Conservation (phyloP, 2,329 filamentous ascomycete species). For the Aspergillus unguis region DNA sequence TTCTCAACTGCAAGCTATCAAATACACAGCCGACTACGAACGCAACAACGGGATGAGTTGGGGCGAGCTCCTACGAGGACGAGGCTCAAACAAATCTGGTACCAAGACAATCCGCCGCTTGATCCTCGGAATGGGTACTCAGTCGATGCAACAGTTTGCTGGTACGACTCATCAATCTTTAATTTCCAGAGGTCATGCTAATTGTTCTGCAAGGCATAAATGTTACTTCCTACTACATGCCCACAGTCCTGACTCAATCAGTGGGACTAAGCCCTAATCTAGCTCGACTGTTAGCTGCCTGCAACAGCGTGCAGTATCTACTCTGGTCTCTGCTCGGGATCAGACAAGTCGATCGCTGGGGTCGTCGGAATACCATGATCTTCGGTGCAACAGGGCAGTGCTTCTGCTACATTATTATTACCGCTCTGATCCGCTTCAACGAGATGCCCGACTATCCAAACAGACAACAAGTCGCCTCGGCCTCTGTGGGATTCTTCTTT, state of each 20-base stretch:
- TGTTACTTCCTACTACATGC: slow-evolving; percentile 38
- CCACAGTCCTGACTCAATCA: slow-evolving; percentile 44
- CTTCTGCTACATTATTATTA: slow-evolving; percentile 50
- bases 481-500: slow-evolving; percentile 48
- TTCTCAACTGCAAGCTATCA: slow-evolving; percentile 45
- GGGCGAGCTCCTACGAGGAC: slow-evolving; percentile 48
- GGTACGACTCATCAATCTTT: neutral
- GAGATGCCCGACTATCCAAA: slow-evolving; percentile 14
- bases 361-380: slow-evolving; percentile 51
- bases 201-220: slow-evolving; percentile 30
- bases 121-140: slow-evolving; percentile 45
- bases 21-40: slow-evolving; percentile 50
- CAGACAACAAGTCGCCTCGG: slow-evolving; percentile 43
- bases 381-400: slow-evolving; percentile 47
- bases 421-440: slow-evolving; percentile 36
- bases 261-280: slow-evolving; percentile 37
- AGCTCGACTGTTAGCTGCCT: slow-evolving; percentile 45
- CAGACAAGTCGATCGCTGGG: slow-evolving; percentile 49
- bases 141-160: slow-evolving; percentile 35
- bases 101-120: slow-evolving; percentile 37
- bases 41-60: slow-evolving; percentile 49
- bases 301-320: slow-evolving; percentile 47
- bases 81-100: slow-evolving; percentile 17
- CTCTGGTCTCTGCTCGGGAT: slow-evolving; percentile 43
- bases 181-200: neutral